Evolutionary conservation across 441 rosid species (phyloP), one percentile per base, ranked within the genome.

Genomic region (Adansonia rubrostipa): DNA sequence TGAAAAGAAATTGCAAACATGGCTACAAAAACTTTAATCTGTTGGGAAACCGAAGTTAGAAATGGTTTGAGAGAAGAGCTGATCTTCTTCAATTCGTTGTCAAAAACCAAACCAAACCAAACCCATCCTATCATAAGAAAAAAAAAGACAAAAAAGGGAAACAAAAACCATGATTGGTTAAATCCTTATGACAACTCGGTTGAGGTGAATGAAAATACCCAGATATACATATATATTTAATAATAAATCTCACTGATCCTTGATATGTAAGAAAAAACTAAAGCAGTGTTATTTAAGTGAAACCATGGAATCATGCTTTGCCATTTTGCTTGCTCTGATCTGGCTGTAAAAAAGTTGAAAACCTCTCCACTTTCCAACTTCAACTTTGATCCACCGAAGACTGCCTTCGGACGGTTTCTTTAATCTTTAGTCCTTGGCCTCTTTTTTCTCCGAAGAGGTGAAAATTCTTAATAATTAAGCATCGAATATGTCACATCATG

Each of bases 161-260:
- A 5, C 14, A 47, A 6, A 48, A 70, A 0, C 4, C 10, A 45
- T 19, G n/a, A 40, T 3, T 45, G 56, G 17, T 51, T 33, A 1
- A 71, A 22, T 47, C 45, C 14, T 4, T 7, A 4, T 6, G 10
- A 3, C 48, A 11, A 69, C 2, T 8, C 3, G 28, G 14, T n/a
- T 14, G 60, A 70, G 24, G 11, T 70, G 60, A 70, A 47, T 69
- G 57, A 70, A 70, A 70, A 36, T 14, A 10, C 1, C 58, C 4
- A 58, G 3, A 5, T 70, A 9, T 14, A 9, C 33, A 9, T 7
- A 19, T 13, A 24, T 63, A 5, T 63, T 47, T 9, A 33, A 33
- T 63, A 36, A 28, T 44, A 6, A 33, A 63, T 33, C 36, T 63
- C 68, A 36, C 68, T 33, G 47, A 50, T 24, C 74, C 58, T 14